phyloP scores from a whole-genome alignment of 148 eudicot genomes.

The Limonium bicolor region DNA sequence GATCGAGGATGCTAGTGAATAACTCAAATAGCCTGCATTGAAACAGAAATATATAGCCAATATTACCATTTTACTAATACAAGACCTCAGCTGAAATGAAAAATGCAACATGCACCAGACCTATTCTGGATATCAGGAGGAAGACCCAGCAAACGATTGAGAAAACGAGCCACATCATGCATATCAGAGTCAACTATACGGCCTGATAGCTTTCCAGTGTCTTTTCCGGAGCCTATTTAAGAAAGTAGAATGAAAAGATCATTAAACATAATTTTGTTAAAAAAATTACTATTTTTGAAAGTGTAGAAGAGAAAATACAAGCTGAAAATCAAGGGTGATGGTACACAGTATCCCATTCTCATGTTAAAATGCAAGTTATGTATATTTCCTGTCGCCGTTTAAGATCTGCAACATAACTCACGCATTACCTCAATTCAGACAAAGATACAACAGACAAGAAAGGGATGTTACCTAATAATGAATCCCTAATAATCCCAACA shows the following conservation, averaged over 20 bases:
- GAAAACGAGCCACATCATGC: constrained; percentile 93
- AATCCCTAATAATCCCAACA: constrained; percentile 85
- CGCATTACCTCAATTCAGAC: no score
- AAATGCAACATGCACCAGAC: no score
- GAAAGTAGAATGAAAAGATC: not conserved
- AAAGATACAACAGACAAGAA: no score
- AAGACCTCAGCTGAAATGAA: no score
- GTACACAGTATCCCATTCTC: no score
- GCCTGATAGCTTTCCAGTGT: constrained; percentile 59
- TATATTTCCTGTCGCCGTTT: no score
- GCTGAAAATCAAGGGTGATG: not conserved
- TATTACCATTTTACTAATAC: not conserved
- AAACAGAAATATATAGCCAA: not conserved
- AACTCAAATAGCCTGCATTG: constrained; percentile 79
- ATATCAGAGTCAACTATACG: constrained; percentile 94
- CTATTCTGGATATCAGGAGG: constrained; percentile 93
- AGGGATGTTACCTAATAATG: constrained; percentile 37
- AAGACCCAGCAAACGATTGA: constrained; percentile 79
- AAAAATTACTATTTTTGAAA: not conserved
- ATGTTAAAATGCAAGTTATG: no score
- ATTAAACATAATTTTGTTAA: not conserved
- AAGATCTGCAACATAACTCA: no score
- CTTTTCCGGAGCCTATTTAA: constrained; percentile 62
- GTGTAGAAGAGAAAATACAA: not conserved
- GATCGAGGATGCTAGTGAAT: constrained; percentile 73